Conservation (phyloP, 495 filamentous ascomycete genomes). For the Penicillium cinerascens region DNA sequence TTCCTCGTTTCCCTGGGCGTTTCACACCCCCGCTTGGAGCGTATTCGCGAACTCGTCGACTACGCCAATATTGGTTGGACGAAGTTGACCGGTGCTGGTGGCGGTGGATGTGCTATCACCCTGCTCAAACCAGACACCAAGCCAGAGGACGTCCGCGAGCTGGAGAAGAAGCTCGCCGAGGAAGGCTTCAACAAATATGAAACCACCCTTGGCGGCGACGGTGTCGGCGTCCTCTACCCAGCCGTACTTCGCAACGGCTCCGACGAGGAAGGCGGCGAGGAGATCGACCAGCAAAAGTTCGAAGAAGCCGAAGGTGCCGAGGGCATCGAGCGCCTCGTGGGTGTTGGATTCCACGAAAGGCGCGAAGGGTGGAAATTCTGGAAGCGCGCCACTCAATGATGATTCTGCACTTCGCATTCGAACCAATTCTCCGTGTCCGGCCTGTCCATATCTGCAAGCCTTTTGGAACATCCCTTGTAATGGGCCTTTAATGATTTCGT, state of each 20-base stretch:
- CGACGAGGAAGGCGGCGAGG: constrained; percentile 74
- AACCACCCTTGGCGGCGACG: constrained; percentile 85
- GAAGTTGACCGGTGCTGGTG: constrained; percentile 92
- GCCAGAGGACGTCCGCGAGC: constrained; percentile 47
- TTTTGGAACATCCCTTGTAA: neutral
- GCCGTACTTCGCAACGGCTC: constrained; percentile 74
- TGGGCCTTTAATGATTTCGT: neutral
- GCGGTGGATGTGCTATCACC: constrained; percentile 89
- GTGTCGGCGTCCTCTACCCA: constrained; percentile 89
- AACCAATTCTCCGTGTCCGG: neutral
- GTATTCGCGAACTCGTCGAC: constrained; percentile 88
- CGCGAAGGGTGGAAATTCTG: constrained; percentile 93
- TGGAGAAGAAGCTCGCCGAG: constrained; percentile 63
- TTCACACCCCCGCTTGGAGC: constrained; percentile 88
- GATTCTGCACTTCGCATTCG: neutral
- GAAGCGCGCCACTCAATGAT: constrained; percentile 46
- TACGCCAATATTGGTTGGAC: constrained; percentile 91
- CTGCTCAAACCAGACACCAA: constrained; percentile 65
- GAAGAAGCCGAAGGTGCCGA: constrained; percentile 74
- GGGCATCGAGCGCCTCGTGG: constrained; percentile 68
- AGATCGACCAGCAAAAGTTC: constrained; percentile 92
- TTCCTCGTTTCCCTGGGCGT: constrained; percentile 84
- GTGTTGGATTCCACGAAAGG: constrained; percentile 61
- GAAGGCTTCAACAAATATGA: constrained; percentile 83
- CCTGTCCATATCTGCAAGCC: neutral